These are phyloP conservation scores for Pleurotus citrinopileatus DNA, from an alignment of 768 basidiomycete species.

Conservation along the genomic window DNA sequence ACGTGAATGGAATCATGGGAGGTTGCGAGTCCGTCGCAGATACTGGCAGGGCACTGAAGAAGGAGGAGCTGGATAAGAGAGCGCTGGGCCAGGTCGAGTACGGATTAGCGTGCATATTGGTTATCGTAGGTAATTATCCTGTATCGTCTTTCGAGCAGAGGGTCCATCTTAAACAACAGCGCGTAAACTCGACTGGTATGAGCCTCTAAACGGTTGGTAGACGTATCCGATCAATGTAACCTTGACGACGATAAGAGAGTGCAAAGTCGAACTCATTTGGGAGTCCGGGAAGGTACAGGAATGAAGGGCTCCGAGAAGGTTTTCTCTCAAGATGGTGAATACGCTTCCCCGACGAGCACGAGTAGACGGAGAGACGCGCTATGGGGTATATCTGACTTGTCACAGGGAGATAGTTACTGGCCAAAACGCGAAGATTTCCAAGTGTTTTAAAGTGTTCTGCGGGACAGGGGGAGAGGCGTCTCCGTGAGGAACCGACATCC, in stretches of 20 bases:
- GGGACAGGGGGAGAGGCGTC: no score
- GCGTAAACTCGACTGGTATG: background rate
- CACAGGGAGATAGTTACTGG: no score
- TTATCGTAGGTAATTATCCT: no score
- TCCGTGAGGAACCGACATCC: no score
- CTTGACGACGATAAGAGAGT: background rate
- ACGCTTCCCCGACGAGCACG: background rate
- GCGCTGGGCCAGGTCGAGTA: background rate
- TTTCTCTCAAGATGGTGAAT: background rate
- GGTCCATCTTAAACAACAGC: no score
- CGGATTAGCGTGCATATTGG: background rate
- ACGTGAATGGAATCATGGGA: conserved; percentile 35
- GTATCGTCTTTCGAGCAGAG: no score
- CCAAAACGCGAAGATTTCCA: no score
- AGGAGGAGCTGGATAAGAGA: conserved; percentile 35
- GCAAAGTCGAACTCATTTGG: background rate
- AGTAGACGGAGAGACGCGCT: no score
- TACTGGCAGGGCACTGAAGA: conserved; percentile 64
- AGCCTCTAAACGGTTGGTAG: background rate
- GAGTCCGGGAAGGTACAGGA: background rate
- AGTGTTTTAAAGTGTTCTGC: no score
- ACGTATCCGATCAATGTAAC: background rate
- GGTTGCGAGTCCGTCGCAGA: conserved; percentile 30
- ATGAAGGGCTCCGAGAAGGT: background rate
- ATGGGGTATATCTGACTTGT: no score